A percentile compares a stretch with the other conserved stretches of the same genome.
Evolutionary conservation across 1,284 basidiomycete species (phyloP).

Genomic region (Leccinum griseonigrum): DNA sequence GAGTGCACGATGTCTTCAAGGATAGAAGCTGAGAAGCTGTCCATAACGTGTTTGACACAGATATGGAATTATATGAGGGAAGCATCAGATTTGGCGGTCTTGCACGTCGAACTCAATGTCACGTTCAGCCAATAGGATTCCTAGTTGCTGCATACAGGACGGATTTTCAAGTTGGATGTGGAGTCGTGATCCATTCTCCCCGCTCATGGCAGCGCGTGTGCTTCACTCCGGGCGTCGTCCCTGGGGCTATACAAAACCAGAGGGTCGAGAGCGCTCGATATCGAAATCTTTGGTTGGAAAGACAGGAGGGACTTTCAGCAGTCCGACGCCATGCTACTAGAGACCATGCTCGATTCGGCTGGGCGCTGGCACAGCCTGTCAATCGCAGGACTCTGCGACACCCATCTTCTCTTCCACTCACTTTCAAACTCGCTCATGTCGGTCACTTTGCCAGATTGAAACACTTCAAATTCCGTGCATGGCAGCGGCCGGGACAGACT

Average conservation of each 20-base stretch:
- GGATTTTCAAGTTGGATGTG: too few relatives aligned
- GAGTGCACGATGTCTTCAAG: not conserved
- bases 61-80: not conserved
- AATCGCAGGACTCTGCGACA: slow-evolving; percentile 26
- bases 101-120: not conserved
- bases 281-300: slow-evolving; percentile 30
- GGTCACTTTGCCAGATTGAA: slow-evolving; percentile 22
- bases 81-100: not conserved
- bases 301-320: slow-evolving; percentile 33
- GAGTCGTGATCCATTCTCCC: slow-evolving; percentile 20
- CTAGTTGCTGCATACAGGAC: not conserved
- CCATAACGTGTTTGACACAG: not conserved
- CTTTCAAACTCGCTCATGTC: slow-evolving; percentile 24
- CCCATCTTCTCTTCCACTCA: slow-evolving; percentile 30
- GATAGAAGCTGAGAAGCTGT: not conserved
- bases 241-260: slow-evolving; percentile 27
- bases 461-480: slow-evolving; percentile 31
- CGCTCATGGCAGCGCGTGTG: slow-evolving; percentile 28
- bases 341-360: slow-evolving; percentile 26
- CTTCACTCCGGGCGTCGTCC: slow-evolving; percentile 23
- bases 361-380: slow-evolving; percentile 29
- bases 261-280: slow-evolving; percentile 26
- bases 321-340: slow-evolving; percentile 23
- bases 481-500: slow-evolving; percentile 28
- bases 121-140: not conserved